Evolutionary conservation across 164 flowering plant genomes (phyloP), one percentile per base, ranked within the genome.

Genomic region (Nymphaea thermarum): DNA sequence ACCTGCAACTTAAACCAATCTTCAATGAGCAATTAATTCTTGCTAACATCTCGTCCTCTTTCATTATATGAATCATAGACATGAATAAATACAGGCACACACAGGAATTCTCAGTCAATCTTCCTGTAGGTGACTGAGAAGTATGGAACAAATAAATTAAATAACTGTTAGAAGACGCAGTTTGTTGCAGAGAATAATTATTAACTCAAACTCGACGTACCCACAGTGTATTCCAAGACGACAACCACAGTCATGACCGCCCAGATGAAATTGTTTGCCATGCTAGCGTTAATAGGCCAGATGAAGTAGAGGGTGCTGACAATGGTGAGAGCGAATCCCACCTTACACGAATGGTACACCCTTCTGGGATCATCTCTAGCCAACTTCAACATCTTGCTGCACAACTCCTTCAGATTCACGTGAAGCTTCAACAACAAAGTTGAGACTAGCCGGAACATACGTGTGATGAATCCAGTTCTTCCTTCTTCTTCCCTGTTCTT

Each of bases 231-330:
- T 70, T 91, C 95, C 62, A 91, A 88, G 43, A 88, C 85, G 25
- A 91, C 88, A 1, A 88, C 89, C 0, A 88, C 97, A 0, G 94
- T 90, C 18, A 90, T 71, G 16, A 90, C 83, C 25, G 94, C 97
- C 97, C 97, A 90, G 76, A 90, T 87, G 5, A 80, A 87, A 0
- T 88, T 67, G 43, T 73, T 75, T 1, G 91, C 97, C 45, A 85
- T 83, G 47, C 89, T 75, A 55, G 83, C 76, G 61, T 83, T 88
- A 57, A 88, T 79, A 16, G 92, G 85, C 44, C 80, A 70, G 18
- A 73, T 71, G 63, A 85, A 88, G 83, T 90, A 90, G 62, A 88
- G 67, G 43, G 82, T 72, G 6, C 89, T 87, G 16, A 90, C 92
- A 41, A 88, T 69, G 44, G 97, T 83, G 67, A 90, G 87, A 8